Evolutionary conservation across 768 basidiomycete genomes (phyloP), one percentile per base, ranked within the genome.

Genomic region (Tubosaeta sp.): DNA sequence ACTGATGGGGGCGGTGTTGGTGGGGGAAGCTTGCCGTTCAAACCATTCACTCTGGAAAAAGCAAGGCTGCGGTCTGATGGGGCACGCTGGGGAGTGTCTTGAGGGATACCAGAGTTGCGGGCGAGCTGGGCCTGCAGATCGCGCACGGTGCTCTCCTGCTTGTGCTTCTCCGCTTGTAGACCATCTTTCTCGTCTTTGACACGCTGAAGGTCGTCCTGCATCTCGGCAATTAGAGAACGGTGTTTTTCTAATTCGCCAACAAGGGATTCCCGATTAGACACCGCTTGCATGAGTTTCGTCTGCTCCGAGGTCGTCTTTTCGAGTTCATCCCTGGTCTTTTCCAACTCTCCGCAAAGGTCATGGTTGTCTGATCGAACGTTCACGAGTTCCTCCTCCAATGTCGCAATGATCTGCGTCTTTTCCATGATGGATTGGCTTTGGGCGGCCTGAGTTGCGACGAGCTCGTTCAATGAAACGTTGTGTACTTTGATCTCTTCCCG

Each of bases 161-260:
- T 81, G 55, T 55, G 73, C 70, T 83, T 88, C 71, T 94, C 90
- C 9, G 78, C 72, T 52, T 85, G 87, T 14, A 94, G 72, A 14
- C 61, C 75, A 63, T 90, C 91, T 67, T 87, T 88, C 70, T 91
- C 89, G 59, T 91, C 86, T 70, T 87, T 88, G 61, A 83, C 81
- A 41, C 79, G 81, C 66, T 90, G 87, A 22, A 92, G 71, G 55
- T 79, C 83, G 53, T 86, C 84, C 58, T 91, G 89, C 66, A 86
- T 70, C 59, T 92, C 90, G 22, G 84, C 83, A 14, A 92, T 73
- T 25, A 83, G 73, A 9, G 83, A 84, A 22, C 87, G 87, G 66
- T 90, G 87, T 31, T 76, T 81, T 59, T 92, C 89, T 30, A 93
- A 72, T 61, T 94, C 89, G 19, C 79, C 76, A 10, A 80, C 81